Conservation (phyloP, 2,329 filamentous ascomycete species). For the Aspergillus tamarii region DNA sequence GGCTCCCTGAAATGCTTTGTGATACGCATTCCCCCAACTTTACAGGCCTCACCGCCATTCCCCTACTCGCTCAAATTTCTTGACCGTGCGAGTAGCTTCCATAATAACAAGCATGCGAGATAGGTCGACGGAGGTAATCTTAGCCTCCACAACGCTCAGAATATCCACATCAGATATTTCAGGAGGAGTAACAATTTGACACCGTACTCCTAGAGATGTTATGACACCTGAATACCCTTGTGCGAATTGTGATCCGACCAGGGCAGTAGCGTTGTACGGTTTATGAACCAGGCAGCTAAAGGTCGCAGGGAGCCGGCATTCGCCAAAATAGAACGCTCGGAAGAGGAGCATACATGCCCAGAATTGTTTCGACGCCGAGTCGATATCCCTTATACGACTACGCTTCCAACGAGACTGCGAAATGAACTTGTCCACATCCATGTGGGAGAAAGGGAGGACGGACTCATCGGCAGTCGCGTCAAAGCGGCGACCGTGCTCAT, state of each 20-base stretch:
- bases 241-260: slow-evolving; percentile 25
- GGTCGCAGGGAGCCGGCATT: slow-evolving; percentile 54
- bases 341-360: slow-evolving; percentile 60
- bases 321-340: slow-evolving; percentile 60
- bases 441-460: slow-evolving; percentile 54
- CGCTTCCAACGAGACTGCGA: slow-evolving; percentile 46
- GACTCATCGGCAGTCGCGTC: slow-evolving; percentile 31
- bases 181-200: slow-evolving; percentile 31
- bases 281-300: slow-evolving; percentile 44
- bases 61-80: slow-evolving; percentile 36
- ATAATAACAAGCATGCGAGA: slow-evolving; percentile 34
- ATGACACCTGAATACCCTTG: slow-evolving; percentile 34
- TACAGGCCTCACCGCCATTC: slow-evolving; percentile 30
- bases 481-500: slow-evolving; percentile 48
- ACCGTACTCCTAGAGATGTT: slow-evolving; percentile 35
- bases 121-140: slow-evolving; percentile 38
- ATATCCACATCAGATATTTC: slow-evolving; percentile 31
- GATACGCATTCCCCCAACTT: background rate
- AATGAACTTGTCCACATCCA: slow-evolving; percentile 54
- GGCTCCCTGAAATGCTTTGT: background rate
- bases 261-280: slow-evolving; percentile 24
- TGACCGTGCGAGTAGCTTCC: slow-evolving; percentile 37
- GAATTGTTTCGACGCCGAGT: slow-evolving; percentile 40
- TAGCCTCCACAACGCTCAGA: slow-evolving; percentile 39
- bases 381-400: slow-evolving; percentile 45